phyloP scores from a whole-genome alignment of 306 rosid species.

The Delonix regia region DNA sequence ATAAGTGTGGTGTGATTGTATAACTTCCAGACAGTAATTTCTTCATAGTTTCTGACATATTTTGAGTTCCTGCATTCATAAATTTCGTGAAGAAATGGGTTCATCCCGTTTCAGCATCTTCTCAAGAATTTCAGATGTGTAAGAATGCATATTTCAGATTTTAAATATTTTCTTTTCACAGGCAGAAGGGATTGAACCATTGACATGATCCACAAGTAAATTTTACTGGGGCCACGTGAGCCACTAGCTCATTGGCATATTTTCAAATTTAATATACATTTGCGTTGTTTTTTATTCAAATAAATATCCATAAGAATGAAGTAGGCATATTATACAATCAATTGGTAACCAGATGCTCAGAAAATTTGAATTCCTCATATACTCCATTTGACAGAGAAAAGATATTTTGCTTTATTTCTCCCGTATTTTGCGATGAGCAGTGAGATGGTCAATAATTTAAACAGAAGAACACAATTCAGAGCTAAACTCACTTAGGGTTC shows the following conservation, averaged over 20 bases:
- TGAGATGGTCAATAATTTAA: not conserved
- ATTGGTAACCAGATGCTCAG: not conserved
- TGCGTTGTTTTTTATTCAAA: not conserved
- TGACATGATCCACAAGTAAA: not conserved
- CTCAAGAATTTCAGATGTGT: not conserved
- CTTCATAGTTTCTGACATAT: not conserved
- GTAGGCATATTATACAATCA: not conserved
- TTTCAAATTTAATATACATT: not conserved
- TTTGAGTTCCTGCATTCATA: not conserved
- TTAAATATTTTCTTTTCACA: not conserved
- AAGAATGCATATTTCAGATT: not conserved
- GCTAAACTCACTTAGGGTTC: conserved; percentile 27
- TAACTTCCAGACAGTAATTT: not conserved
- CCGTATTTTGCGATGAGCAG: not conserved
- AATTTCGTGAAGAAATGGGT: not conserved
- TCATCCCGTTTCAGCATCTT: not conserved
- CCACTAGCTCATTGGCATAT: not conserved
- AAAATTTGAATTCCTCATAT: not conserved
- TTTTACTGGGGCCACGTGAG: not conserved
- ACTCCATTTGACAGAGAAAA: not conserved
- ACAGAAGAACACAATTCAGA: conserved; percentile 16
- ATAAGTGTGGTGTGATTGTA: not conserved
- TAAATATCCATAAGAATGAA: not conserved
- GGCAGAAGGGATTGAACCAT: not conserved
- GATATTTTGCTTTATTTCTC: not conserved